Conservation (phyloP, 805 yeast genomes). For the Metschnikowia gruessii region DNA sequence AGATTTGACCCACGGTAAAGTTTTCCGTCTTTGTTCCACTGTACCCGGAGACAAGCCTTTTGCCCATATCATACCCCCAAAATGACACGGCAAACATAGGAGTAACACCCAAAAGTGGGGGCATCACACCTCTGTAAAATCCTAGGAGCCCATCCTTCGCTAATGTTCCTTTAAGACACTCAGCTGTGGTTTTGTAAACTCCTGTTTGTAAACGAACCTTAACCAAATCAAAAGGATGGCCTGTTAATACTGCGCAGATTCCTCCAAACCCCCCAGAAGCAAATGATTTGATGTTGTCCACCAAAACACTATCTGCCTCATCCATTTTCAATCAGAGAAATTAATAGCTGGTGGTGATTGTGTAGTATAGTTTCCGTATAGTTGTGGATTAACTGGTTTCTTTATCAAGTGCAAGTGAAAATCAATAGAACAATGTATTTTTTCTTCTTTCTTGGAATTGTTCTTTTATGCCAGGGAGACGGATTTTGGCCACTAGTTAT, state of each 20-base stretch:
- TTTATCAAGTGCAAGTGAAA: too few species aligned
- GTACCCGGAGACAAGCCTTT: constrained; percentile 56
- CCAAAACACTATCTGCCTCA: constrained; percentile 46
- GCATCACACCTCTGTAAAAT: constrained; percentile 88
- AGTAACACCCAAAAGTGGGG: constrained; percentile 94
- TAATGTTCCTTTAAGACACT: constrained; percentile 68
- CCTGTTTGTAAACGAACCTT: constrained; percentile 91
- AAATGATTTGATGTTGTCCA: constrained; percentile 83
- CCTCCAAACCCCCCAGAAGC: constrained; percentile 97
- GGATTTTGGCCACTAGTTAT: not conserved
- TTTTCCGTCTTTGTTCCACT: constrained; percentile 38
- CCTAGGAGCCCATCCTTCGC: constrained; percentile 75
- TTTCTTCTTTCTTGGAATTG: too few species aligned
- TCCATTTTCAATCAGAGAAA: constrained; percentile 30
- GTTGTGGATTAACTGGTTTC: too few species aligned
- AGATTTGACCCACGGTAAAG: constrained; percentile 66
- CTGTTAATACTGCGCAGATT: constrained; percentile 89
- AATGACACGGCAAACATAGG: constrained; percentile 98
- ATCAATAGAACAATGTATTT: too few species aligned
- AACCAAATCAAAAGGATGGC: constrained; percentile 93
- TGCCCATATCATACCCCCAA: constrained; percentile 97
- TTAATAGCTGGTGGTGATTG: not conserved
- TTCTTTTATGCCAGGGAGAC: not conserved
- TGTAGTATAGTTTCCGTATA: not conserved
- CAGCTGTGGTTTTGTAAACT: constrained; percentile 57